Evolutionary conservation across 1,139 yeast genomes (phyloP).

Genomic region (Wickerhamomyces sp.): DNA sequence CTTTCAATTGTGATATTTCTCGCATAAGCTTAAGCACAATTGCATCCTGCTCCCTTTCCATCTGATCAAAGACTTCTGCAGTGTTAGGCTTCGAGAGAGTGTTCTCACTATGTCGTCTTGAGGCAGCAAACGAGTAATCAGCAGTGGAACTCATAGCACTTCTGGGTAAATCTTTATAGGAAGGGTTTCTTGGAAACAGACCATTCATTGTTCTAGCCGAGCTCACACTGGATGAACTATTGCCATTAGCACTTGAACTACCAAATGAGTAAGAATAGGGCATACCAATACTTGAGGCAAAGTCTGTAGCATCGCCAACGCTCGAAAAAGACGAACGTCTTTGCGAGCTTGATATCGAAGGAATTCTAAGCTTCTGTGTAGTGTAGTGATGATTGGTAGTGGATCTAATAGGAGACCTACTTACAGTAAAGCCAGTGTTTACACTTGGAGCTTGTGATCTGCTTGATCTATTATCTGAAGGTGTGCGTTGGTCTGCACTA

Average conservation of each 20-base stretch:
- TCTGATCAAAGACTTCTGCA: slow-evolving; percentile 52
- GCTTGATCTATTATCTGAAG: not conserved
- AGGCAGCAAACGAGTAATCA: slow-evolving; percentile 8
- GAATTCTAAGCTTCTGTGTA: slow-evolving; percentile 8
- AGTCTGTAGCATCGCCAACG: slow-evolving; percentile 13
- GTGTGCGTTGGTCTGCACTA: not conserved
- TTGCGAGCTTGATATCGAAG: slow-evolving; percentile 7
- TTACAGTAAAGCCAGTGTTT: not conserved
- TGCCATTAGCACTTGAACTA: slow-evolving; percentile 3
- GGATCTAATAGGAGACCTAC: slow-evolving; percentile 9
- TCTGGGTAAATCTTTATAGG: slow-evolving; percentile 17
- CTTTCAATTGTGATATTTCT: slow-evolving; percentile 48
- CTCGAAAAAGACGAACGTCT: slow-evolving; percentile 17
- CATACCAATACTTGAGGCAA: slow-evolving; percentile 17
- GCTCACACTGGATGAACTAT: slow-evolving; percentile 3
- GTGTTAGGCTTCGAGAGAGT: slow-evolving; percentile 24
- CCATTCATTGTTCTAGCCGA: slow-evolving; percentile 1
- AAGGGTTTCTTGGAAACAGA: slow-evolving; percentile 6
- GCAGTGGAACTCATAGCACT: slow-evolving; percentile 9
- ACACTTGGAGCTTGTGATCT: not conserved
- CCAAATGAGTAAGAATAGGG: slow-evolving; percentile 13
- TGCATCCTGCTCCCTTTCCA: slow-evolving; percentile 71
- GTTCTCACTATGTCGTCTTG: slow-evolving; percentile 19
- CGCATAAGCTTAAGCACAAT: slow-evolving; percentile 54
- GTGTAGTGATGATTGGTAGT: slow-evolving; percentile 1